These are phyloP conservation scores for Sideroxylon spinosum DNA, from an alignment of 179 eudicot species.

Conservation along the genomic window DNA sequence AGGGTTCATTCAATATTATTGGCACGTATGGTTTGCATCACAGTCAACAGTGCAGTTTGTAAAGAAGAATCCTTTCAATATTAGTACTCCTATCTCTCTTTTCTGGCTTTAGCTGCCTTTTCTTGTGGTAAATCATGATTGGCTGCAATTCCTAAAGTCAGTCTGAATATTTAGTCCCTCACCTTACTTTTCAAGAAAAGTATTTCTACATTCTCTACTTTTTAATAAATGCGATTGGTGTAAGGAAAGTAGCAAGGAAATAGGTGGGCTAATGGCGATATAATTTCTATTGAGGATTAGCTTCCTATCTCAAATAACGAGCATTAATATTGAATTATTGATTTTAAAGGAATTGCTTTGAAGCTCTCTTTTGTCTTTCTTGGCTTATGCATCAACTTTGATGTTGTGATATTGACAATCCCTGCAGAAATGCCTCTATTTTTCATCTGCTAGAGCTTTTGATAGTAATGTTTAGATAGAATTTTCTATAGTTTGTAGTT, in stretches of 20 bases:
- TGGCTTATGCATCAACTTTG: background rate
- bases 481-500: too few relatives aligned
- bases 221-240: background rate
- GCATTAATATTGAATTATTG: background rate
- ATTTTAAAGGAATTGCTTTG: background rate
- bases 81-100: background rate
- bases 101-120: background rate
- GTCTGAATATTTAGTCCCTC: background rate
- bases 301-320: background rate
- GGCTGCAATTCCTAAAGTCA: background rate
- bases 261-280: background rate
- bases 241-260: background rate
- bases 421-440: background rate
- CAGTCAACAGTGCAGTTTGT: background rate
- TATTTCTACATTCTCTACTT: background rate
- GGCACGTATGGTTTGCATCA: background rate
- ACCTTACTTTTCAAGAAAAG: background rate
- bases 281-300: background rate
- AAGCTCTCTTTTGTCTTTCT: background rate
- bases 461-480: too few relatives aligned
- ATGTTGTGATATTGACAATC: background rate
- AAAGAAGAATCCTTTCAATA: background rate
- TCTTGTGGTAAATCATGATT: background rate
- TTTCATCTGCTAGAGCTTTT: too few relatives aligned
- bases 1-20: background rate